A percentile compares a stretch with the other conserved stretches of the same genome.
Conservation (phyloP, 2,329 filamentous ascomycete species). For the Xylariomycetidae sp. region DNA sequence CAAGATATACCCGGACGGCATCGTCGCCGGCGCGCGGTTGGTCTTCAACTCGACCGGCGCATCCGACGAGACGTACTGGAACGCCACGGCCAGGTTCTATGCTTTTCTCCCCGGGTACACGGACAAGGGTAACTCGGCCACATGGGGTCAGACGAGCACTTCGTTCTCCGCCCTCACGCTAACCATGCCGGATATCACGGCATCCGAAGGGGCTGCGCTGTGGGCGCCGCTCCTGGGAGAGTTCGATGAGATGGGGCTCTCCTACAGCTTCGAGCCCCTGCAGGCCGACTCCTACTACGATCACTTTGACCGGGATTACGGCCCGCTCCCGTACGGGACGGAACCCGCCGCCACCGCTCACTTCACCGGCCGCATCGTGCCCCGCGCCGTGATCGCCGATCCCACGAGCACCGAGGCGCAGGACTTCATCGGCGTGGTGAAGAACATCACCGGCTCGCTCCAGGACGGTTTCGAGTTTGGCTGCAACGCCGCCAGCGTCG, state of each 20-base stretch:
- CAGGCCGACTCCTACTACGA: conserved; percentile 2
- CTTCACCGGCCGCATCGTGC: conserved; percentile 5
- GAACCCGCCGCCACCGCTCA: conserved; percentile 3
- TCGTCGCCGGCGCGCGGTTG: conserved; percentile 1
- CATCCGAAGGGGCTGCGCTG: neutral
- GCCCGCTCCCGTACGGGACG: conserved; percentile 8
- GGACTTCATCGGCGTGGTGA: too few species aligned
- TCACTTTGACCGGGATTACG: conserved; percentile 2
- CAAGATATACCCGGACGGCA: conserved; percentile 35
- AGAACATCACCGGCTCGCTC: neutral
- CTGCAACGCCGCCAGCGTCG: conserved; percentile 5
- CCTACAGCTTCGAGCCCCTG: conserved; percentile 3
- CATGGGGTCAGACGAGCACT: neutral
- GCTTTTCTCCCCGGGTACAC: neutral
- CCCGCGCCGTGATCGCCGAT: conserved; percentile 3
- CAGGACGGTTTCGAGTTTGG: conserved; percentile 4
- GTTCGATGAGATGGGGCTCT: conserved; percentile 3
- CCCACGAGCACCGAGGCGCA: neutral
- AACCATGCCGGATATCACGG: conserved; percentile 2
- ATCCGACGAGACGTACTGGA: neutral
- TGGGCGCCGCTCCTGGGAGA: conserved; percentile 3
- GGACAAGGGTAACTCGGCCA: neutral
- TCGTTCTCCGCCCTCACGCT: conserved; percentile 1
- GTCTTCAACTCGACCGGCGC: conserved; percentile 2
- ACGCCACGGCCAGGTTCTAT: neutral